A percentile compares a stretch with the other conserved stretches of the same genome.
phyloP scores from a whole-genome alignment of 345 rosid genomes.

The Citrus mangshanensis region DNA sequence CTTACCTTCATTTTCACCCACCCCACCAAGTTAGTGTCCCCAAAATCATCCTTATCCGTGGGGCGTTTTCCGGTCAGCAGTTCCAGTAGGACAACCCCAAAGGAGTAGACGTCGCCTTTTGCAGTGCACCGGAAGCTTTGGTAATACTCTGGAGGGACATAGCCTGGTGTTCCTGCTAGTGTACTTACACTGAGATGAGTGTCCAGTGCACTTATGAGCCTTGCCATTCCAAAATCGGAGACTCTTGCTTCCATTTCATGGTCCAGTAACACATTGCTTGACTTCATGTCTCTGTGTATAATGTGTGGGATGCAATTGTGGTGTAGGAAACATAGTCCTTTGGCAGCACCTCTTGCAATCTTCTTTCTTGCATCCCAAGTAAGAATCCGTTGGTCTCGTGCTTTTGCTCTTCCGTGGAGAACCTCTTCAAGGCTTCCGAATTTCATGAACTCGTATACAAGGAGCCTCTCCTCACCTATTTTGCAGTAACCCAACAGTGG shows the following conservation, averaged over 20 bases:
- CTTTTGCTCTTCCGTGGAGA: slow-evolving; percentile 71
- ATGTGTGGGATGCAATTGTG: slow-evolving; percentile 98
- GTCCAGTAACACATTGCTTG: slow-evolving; percentile 86
- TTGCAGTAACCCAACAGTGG: slow-evolving; percentile 90
- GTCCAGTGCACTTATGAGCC: slow-evolving; percentile 92
- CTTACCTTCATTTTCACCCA: slow-evolving; percentile 89
- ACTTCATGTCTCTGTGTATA: slow-evolving; percentile 92
- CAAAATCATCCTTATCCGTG: slow-evolving; percentile 92
- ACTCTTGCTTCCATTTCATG: slow-evolving; percentile 95
- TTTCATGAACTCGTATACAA: slow-evolving; percentile 92
- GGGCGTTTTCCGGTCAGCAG: slow-evolving; percentile 91
- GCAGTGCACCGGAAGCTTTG: slow-evolving; percentile 96
- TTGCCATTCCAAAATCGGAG: slow-evolving; percentile 97
- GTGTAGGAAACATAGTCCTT: slow-evolving; percentile 91
- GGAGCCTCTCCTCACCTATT: slow-evolving; percentile 87
- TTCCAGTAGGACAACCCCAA: slow-evolving; percentile 86
- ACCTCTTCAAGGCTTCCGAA: slow-evolving; percentile 90
- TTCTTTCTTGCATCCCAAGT: slow-evolving; percentile 88
- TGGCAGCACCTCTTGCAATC: slow-evolving; percentile 90
- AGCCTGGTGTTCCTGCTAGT: slow-evolving; percentile 94
- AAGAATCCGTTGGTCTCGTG: slow-evolving; percentile 45
- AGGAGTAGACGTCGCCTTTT: slow-evolving; percentile 89
- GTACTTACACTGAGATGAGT: slow-evolving; percentile 96
- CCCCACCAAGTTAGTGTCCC: slow-evolving; percentile 96
- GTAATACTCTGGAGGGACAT: slow-evolving; percentile 93